These are phyloP conservation scores for Paramecium sexaurelia DNA, from an alignment of 73 alveolate genomes.

Conservation along the genomic window DNA sequence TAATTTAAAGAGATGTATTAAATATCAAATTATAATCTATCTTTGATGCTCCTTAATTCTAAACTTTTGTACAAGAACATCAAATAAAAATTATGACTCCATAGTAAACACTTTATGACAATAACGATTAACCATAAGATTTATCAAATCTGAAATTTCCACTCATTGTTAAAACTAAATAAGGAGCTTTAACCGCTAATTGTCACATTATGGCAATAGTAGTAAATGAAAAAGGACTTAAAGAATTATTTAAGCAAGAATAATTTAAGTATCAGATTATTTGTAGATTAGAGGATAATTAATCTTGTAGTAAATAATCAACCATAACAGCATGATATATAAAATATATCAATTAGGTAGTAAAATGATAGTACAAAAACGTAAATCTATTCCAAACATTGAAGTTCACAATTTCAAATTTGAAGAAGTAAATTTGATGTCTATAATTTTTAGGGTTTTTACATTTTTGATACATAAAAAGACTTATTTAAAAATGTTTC, in stretches of 20 bases:
- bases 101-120: not conserved
- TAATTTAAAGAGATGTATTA: constrained; percentile 7
- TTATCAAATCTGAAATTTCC: not conserved
- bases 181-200: constrained; percentile 34
- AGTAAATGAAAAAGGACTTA: constrained; percentile 8
- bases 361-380: not conserved
- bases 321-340: constrained; percentile 27
- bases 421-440: not conserved
- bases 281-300: constrained; percentile 15
- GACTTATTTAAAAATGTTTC: constrained; percentile 33
- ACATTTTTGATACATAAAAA: constrained; percentile 40
- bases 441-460: not conserved
- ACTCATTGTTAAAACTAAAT: not conserved
- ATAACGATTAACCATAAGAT: not conserved
- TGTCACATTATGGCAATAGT: constrained; percentile 56
- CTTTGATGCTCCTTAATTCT: not conserved
- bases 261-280: constrained; percentile 5
- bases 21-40: not conserved
- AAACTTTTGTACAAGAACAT: not conserved
- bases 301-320: not conserved
- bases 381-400: constrained; percentile 4
- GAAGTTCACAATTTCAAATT: constrained; percentile 40
- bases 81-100: constrained; percentile 16
- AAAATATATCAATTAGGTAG: constrained; percentile 15
- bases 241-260: not conserved